Percentiles rank a stretch among this genome's conserved stretches.
These are phyloP conservation scores for Balakata baccata DNA, from an alignment of 345 rosid species.

Conservation along the genomic window DNA sequence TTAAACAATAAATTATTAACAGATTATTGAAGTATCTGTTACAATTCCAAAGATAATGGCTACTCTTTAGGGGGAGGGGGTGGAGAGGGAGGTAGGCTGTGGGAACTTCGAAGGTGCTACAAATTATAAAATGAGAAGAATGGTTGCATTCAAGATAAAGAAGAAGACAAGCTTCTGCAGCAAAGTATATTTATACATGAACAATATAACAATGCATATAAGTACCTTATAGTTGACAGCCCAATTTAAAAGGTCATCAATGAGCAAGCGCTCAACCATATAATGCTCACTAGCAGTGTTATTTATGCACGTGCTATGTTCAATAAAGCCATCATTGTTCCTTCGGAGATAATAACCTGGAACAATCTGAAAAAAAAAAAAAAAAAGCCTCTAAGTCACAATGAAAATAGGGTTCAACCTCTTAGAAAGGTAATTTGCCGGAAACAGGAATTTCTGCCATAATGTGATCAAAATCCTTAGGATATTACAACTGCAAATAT, in stretches of 20 bases:
- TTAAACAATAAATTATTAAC: slow-evolving; percentile 9
- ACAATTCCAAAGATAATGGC: slow-evolving; percentile 7
- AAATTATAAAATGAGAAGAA: slow-evolving; percentile 8
- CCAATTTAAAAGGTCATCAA: slow-evolving; percentile 86
- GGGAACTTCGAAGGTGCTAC: too few species aligned
- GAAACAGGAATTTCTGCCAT: too few species aligned
- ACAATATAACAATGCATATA: slow-evolving; percentile 6
- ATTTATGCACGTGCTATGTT: slow-evolving; percentile 84
- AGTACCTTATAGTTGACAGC: slow-evolving; percentile 80
- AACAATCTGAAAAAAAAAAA: slow-evolving; percentile 58
- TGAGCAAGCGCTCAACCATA: slow-evolving; percentile 82
- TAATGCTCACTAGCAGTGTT: slow-evolving; percentile 98
- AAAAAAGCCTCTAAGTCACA: slow-evolving; percentile 15
- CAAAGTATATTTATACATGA: neutral
- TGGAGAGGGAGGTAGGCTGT: too few species aligned
- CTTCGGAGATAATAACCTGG: slow-evolving; percentile 97
- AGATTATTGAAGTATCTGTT: slow-evolving; percentile 11
- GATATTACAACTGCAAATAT: too few species aligned
- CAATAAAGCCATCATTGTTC: slow-evolving; percentile 73
- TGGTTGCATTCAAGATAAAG: slow-evolving; percentile 1
- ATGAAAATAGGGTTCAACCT: slow-evolving; percentile 4
- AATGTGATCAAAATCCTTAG: too few species aligned
- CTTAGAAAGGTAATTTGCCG: neutral
- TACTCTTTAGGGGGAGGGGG: too few species aligned
- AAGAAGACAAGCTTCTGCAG: neutral